Evolutionary conservation across 2,329 filamentous ascomycete genomes (phyloP).

Genomic region (Apiospora phragmitis): DNA sequence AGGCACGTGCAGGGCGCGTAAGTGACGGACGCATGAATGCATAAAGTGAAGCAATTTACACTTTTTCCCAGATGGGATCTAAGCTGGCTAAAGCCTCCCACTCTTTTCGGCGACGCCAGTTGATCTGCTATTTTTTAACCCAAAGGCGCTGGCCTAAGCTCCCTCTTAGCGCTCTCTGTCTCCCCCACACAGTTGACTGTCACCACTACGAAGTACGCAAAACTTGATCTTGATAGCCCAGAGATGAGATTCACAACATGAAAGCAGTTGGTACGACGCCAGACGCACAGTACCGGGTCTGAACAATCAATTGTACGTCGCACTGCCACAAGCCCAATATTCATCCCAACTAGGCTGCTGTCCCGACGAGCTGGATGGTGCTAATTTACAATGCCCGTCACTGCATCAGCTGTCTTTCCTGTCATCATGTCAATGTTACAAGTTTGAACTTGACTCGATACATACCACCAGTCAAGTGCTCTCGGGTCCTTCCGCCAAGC

Average conservation of each 20-base stretch:
- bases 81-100: not conserved
- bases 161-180: not conserved
- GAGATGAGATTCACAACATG: not conserved
- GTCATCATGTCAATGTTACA: not conserved
- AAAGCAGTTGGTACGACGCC: not conserved
- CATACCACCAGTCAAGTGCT: not conserved
- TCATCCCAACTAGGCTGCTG: conserved; percentile 7
- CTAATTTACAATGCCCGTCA: conserved; percentile 1
- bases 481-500: not conserved
- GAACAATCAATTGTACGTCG: not conserved
- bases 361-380: conserved; percentile 1
- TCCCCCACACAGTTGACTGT: not conserved
- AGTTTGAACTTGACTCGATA: too few species aligned
- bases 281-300: not conserved
- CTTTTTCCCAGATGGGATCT: conserved; percentile 3
- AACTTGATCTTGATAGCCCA: not conserved
- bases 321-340: not conserved
- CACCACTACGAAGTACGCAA: too few species aligned
- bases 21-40: not conserved
- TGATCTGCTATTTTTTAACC: not conserved
- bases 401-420: conserved; percentile 1
- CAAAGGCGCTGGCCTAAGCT: conserved; percentile 2
- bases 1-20: not conserved
- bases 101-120: conserved; percentile 8
- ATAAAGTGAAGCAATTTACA: conserved; percentile 11